Percentiles rank a stretch among this genome's conserved stretches.
Conservation (phyloP, 805 yeast genomes). For the Candida mattraensis region DNA sequence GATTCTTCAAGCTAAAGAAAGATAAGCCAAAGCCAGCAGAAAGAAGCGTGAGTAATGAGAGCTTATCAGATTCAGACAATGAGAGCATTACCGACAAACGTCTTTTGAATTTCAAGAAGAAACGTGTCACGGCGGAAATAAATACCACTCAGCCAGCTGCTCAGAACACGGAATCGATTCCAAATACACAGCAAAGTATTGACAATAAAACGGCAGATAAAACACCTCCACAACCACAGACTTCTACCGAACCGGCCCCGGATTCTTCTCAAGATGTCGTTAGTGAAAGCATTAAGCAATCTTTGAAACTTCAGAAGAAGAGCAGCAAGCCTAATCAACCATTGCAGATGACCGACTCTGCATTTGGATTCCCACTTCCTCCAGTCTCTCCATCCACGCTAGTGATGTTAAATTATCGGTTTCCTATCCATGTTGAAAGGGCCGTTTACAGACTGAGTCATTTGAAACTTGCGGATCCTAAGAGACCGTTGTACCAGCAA, state of each 20-base stretch:
- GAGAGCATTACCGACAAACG: conserved; percentile 26
- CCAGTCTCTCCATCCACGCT: conserved; percentile 75
- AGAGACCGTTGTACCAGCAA: conserved; percentile 87
- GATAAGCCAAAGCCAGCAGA: conserved; percentile 18
- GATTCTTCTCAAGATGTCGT: conserved; percentile 11
- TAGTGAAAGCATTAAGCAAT: conserved; percentile 24
- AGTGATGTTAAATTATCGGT: conserved; percentile 79
- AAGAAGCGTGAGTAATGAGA: conserved; percentile 12
- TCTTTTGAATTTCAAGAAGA: conserved; percentile 7
- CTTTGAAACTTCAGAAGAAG: conserved; percentile 32
- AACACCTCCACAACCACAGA: not conserved
- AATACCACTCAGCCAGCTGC: not conserved
- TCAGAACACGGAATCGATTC: too few relatives aligned
- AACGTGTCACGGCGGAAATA: conserved; percentile 1
- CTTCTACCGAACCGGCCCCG: conserved; percentile 5
- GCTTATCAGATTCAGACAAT: conserved; percentile 21
- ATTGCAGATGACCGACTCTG: conserved; percentile 67
- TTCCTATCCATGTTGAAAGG: conserved; percentile 93
- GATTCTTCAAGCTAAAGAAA: conserved; percentile 30
- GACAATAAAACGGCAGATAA: too few relatives aligned
- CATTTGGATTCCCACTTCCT: conserved; percentile 86
- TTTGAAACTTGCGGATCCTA: conserved; percentile 90
- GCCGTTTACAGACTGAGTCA: conserved; percentile 94
- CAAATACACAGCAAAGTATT: too few relatives aligned
- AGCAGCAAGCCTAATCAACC: conserved; percentile 53